Percentiles rank a stretch among this genome's conserved stretches.
phyloP scores from a whole-genome alignment of 371 early-diverging fungal species.

The Mortierella sp. region DNA sequence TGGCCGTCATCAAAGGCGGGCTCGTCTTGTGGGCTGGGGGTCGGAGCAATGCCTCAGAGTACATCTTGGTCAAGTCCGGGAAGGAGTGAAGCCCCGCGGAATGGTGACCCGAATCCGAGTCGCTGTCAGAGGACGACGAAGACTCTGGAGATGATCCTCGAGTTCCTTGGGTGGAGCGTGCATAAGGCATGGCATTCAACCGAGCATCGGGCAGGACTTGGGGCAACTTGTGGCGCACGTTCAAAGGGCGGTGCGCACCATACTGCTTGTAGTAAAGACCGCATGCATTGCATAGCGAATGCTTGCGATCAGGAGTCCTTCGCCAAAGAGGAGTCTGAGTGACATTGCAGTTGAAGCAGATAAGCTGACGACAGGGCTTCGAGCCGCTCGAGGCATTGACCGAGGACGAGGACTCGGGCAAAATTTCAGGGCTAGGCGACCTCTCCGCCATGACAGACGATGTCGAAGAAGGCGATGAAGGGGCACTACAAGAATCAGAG shows the following conservation, averaged over 20 bases:
- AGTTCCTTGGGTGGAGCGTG: conserved; percentile 18
- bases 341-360: conserved; percentile 84
- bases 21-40: conserved; percentile 34
- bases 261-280: conserved; percentile 86
- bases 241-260: conserved; percentile 74
- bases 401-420: neutral
- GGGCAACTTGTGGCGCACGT: conserved; percentile 68
- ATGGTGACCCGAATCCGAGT: conserved; percentile 25
- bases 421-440: conserved; percentile 34
- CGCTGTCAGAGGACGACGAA: conserved; percentile 46
- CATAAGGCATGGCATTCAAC: conserved; percentile 41
- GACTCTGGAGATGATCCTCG: conserved; percentile 27
- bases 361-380: conserved; percentile 71
- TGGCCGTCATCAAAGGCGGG: conserved; percentile 51
- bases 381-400: neutral
- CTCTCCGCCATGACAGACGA: conserved; percentile 35
- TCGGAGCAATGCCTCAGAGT: conserved; percentile 40
- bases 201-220: conserved; percentile 30
- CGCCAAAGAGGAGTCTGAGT: conserved; percentile 87
- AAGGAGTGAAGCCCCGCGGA: conserved; percentile 1
- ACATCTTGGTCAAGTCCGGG: conserved; percentile 51
- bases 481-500: conserved; percentile 18
- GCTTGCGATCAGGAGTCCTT: conserved; percentile 78
- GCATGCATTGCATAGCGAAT: conserved; percentile 89
- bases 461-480: conserved; percentile 33